These are phyloP conservation scores for Dactylellina drechsleri DNA, from an alignment of 2,329 filamentous ascomycete genomes.

Conservation along the genomic window DNA sequence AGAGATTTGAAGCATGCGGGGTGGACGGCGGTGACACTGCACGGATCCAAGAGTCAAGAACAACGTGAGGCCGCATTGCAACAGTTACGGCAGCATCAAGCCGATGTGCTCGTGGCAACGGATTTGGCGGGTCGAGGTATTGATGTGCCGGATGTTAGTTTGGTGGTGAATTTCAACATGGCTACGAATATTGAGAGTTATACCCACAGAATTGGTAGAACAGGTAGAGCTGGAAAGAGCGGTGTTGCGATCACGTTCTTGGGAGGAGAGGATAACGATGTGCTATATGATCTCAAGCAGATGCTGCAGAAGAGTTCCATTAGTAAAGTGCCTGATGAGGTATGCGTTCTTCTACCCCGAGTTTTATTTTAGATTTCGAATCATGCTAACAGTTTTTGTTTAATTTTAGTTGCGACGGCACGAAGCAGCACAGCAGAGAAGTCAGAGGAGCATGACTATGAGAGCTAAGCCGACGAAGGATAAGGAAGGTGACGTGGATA, in stretches of 20 bases:
- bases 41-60: constrained; percentile 96
- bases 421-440: constrained; percentile 88
- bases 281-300: constrained; percentile 93
- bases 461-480: constrained; percentile 47
- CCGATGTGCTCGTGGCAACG: constrained; percentile 91
- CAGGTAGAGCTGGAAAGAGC: constrained; percentile 94
- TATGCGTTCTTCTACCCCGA: constrained; percentile 20
- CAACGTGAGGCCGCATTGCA: constrained; percentile 93
- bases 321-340: constrained; percentile 84
- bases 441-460: constrained; percentile 63
- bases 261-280: constrained; percentile 86
- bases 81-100: constrained; percentile 80
- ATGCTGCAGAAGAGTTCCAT: constrained; percentile 92
- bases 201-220: constrained; percentile 95
- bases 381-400: constrained; percentile 11
- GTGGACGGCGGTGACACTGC: constrained; percentile 86
- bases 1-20: constrained; percentile 95
- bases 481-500: constrained; percentile 51
- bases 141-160: constrained; percentile 89
- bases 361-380: neutral
- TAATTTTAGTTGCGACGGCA: constrained; percentile 70
- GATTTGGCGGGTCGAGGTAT: constrained; percentile 97
- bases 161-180: constrained; percentile 99
- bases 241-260: constrained; percentile 97
- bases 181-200: constrained; percentile 90